Base-by-base conservation (phyloP, 139 green algal genomes). In the Tetraselmis chui region DNA sequence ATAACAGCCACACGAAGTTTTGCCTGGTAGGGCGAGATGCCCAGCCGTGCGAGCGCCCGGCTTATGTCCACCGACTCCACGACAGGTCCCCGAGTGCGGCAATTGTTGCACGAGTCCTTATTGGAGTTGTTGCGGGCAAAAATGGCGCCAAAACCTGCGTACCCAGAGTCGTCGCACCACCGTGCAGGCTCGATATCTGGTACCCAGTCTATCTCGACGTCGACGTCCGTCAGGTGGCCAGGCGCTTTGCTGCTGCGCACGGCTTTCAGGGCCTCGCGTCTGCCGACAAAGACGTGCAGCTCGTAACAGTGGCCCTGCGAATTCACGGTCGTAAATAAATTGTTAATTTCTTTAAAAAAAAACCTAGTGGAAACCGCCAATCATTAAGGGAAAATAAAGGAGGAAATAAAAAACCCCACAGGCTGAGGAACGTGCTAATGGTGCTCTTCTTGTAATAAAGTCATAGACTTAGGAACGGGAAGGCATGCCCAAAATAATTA, bases 91-190 rank as follows among this genome's bases (percentile, higher is more conserved):
- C 82, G 82, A 1, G 77, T 82, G 1, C 59, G 24, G 82, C 78
- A 83, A 31, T 82, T 82, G 2, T 67, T 45, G 59, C 82, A 85
- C 59, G 23, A 30, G 30, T 79, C 82, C 1, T 22, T 28, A n/a
- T n/a, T n/a, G n/a, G n/a, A n/a, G n/a, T n/a, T n/a, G 28, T 82
- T 82, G 77, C 77, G 29, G 45, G 75, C 77, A 76, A 85, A 83
- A 23, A 85, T 74, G 22, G 32, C 82, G n/a, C 32, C 76, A 29
- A 82, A 26, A n/a, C 78, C 82, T 2, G 32, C 82, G 82, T 83
- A 85, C 32, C 78, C 28, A 32, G 82, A 30, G 24, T 32, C 1
- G 0, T 80, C 82, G 30, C 32, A 2, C 29, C 59, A 85, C n/a
- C 59, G 77, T n/a, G 82, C 59, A 0, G 29, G 30, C 24, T 80